phyloP scores from a whole-genome alignment of 1,284 basidiomycete genomes.

The Rhizoctonia solani region DNA sequence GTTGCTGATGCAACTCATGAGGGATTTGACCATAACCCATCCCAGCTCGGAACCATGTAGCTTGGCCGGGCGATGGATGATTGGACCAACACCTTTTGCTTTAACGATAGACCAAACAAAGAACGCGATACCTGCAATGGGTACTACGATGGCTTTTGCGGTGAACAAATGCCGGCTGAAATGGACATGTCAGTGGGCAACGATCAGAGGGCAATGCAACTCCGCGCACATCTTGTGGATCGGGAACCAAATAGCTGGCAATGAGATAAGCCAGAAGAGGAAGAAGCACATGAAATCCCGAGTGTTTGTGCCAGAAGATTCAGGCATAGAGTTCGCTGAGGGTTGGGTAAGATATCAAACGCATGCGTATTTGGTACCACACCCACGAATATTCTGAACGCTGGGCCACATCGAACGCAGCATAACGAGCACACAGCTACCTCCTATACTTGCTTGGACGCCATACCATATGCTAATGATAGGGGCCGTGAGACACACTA shows the following conservation, averaged over 20 bases:
- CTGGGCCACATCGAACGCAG: slow-evolving; percentile 73
- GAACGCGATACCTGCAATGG: slow-evolving; percentile 74
- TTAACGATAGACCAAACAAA: slow-evolving; percentile 74
- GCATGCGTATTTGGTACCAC: slow-evolving; percentile 24
- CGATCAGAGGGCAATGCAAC: not conserved
- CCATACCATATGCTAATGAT: slow-evolving; percentile 70
- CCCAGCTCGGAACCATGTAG: slow-evolving; percentile 71
- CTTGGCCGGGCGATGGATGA: slow-evolving; percentile 67
- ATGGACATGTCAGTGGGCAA: not conserved
- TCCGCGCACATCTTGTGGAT: slow-evolving; percentile 71
- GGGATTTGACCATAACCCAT: slow-evolving; percentile 78
- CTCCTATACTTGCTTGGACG: slow-evolving; percentile 81
- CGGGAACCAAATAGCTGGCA: slow-evolving; percentile 80
- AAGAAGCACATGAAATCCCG: slow-evolving; percentile 80
- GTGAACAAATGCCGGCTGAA: slow-evolving; percentile 77
- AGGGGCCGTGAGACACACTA: slow-evolving; percentile 39
- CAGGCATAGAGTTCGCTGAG: slow-evolving; percentile 67
- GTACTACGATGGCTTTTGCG: slow-evolving; percentile 73
- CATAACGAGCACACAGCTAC: slow-evolving; percentile 74
- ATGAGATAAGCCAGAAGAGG: slow-evolving; percentile 81
- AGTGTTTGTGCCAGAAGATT: slow-evolving; percentile 69
- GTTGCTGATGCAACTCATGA: slow-evolving; percentile 81
- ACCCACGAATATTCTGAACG: slow-evolving; percentile 67
- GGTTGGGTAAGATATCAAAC: slow-evolving; percentile 23
- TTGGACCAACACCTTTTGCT: slow-evolving; percentile 80